Conservation (phyloP, 2,329 filamentous ascomycete species). For the Moelleriella libera region DNA sequence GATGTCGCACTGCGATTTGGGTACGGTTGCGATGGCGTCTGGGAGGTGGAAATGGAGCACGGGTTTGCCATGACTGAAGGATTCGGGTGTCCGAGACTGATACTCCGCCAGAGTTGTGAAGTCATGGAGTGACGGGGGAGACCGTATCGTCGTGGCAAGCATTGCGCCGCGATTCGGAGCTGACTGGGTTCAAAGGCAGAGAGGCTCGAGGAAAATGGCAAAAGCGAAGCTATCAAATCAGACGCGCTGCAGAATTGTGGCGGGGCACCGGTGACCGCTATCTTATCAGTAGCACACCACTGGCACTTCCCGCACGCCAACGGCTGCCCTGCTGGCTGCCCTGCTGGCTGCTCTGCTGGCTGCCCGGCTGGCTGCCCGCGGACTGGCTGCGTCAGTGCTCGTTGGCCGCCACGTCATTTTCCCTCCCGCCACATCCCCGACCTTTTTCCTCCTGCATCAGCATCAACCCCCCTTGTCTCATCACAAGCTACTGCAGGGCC, state of each 20-base stretch:
- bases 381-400: not conserved
- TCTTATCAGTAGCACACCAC: too few relatives aligned
- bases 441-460: not conserved
- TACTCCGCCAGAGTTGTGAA: slow-evolving; percentile 56
- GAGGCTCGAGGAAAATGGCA: too few relatives aligned
- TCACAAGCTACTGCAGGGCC: not conserved
- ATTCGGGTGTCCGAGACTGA: slow-evolving; percentile 56
- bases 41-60: slow-evolving; percentile 52
- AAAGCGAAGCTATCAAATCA: too few relatives aligned
- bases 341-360: too few relatives aligned
- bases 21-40: slow-evolving; percentile 42
- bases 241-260: too few relatives aligned
- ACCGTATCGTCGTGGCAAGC: slow-evolving; percentile 40
- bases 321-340: too few relatives aligned
- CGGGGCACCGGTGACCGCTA: too few relatives aligned
- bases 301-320: too few relatives aligned
- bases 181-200: not conserved
- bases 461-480: not conserved
- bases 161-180: slow-evolving; percentile 8
- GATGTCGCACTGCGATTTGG: slow-evolving; percentile 35
- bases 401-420: not conserved
- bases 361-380: too few relatives aligned
- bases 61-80: slow-evolving; percentile 58
- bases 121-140: slow-evolving; percentile 39
- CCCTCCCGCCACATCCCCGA: not conserved